These are phyloP conservation scores for Helichrysum umbraculigerum DNA, from an alignment of 129 eudicot genomes.

Conservation along the genomic window DNA sequence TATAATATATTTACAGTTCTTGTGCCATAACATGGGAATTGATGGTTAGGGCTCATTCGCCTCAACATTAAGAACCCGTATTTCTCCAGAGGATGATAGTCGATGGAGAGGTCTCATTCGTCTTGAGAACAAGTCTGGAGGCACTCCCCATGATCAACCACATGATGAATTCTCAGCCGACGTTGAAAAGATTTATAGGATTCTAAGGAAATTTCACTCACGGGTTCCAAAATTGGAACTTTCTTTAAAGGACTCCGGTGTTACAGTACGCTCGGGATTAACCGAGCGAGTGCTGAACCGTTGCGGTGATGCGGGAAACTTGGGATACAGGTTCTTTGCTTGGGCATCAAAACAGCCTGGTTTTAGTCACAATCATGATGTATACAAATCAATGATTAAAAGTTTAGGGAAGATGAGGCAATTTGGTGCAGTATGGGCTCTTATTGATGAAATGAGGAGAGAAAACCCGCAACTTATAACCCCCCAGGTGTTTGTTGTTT, in stretches of 20 bases:
- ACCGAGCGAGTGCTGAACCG: slow-evolving; percentile 76
- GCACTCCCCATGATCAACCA: slow-evolving; percentile 33
- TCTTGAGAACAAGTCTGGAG: slow-evolving; percentile 40
- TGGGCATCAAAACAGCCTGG: slow-evolving; percentile 83
- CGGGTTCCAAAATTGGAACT: slow-evolving; percentile 82
- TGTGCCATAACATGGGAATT: slow-evolving; percentile 23
- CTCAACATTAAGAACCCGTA: slow-evolving; percentile 21
- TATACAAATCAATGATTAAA: slow-evolving; percentile 68
- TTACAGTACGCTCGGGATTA: slow-evolving; percentile 58
- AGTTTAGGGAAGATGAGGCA: slow-evolving; percentile 83
- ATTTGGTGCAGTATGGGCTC: slow-evolving; percentile 86
- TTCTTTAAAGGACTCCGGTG: slow-evolving; percentile 79
- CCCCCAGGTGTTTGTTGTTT: slow-evolving; percentile 66
- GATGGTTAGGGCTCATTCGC: slow-evolving; percentile 40
- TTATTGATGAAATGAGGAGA: slow-evolving; percentile 83
- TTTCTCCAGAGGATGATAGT: slow-evolving; percentile 17
- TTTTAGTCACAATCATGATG: slow-evolving; percentile 66
- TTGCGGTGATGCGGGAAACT: slow-evolving; percentile 86
- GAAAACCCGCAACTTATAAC: slow-evolving; percentile 68
- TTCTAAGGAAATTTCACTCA: slow-evolving; percentile 73
- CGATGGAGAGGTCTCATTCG: slow-evolving; percentile 49
- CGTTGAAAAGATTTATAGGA: slow-evolving; percentile 71
- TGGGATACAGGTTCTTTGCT: slow-evolving; percentile 74
- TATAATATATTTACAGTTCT: slow-evolving; percentile 13
- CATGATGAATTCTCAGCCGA: slow-evolving; percentile 69